Evolutionary conservation across 768 basidiomycete species (phyloP).

Genomic region (Pleurotus platypus): DNA sequence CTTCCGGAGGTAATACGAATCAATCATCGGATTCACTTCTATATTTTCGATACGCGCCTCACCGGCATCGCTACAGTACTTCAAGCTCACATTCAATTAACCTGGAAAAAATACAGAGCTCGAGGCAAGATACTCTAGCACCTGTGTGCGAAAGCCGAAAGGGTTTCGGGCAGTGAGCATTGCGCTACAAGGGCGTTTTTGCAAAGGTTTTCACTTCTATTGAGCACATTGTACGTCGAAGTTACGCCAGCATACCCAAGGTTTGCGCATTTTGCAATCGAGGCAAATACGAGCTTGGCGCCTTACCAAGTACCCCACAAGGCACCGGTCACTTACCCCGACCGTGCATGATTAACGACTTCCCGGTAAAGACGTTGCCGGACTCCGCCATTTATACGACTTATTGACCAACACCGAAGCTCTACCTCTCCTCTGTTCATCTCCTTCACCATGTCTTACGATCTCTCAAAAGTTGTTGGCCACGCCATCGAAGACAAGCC

Average conservation of each 20-base stretch:
- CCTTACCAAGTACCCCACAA: neutral
- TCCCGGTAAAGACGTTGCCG: constrained; percentile 2
- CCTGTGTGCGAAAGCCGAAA: no score
- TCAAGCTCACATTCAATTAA: no score
- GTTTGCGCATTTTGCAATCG: neutral
- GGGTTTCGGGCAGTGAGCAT: no score
- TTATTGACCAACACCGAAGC: neutral
- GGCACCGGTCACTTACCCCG: neutral
- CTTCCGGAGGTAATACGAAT: no score
- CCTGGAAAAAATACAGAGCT: no score
- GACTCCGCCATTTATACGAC: neutral
- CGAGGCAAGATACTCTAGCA: no score
- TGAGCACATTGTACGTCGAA: no score
- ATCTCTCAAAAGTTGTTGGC: constrained; percentile 69
- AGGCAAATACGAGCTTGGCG: neutral
- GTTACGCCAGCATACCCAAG: neutral
- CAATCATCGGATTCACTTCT: no score
- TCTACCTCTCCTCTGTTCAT: neutral
- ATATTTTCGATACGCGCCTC: no score
- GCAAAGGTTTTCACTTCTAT: no score
- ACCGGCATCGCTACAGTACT: no score
- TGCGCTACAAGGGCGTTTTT: no score
- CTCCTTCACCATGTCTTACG: constrained; percentile 39
- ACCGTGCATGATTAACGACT: neutral
- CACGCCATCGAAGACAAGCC: constrained; percentile 46